Evolutionary conservation across 2,329 filamentous ascomycete genomes (phyloP), one percentile per base, ranked within the genome.

Genomic region (Colletotrichum euphorbiae): DNA sequence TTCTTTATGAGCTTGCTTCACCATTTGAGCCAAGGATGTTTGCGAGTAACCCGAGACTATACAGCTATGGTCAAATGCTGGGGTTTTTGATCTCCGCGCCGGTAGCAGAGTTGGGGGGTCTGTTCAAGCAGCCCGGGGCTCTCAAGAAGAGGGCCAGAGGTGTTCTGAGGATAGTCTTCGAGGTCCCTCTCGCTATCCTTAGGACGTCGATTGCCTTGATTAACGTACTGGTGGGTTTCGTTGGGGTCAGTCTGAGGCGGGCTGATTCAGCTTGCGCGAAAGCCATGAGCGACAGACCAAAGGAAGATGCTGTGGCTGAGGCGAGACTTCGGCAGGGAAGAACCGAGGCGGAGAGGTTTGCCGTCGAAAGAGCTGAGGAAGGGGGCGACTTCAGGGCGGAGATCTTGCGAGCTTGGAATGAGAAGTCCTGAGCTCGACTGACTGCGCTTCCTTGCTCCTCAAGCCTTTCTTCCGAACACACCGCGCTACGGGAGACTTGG

Each of bases 11-110:
- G 28, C 59, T 69, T 40, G 68, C 15, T 17, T 63, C 62, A 3
- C 59, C 64, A 8, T 42, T 55, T 28, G 28, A 63, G 43, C 64
- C 64, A 1, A 70, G 51, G 59, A 58, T 70, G 12, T 70, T 56
- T 21, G 68, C 58, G 12, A 69, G 52, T 31, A 70, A 70, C 36
- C 64, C 59, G 28, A 59, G 64, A 4, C 24, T 68, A 13, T 70
- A 69, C 28, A 45, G 19, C 5, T 64, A 64, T 21, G 17, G 38
- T 1, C 64, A 55, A 21, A 70, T 69, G 68, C 42, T 70, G 28
- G 12, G n/a, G 13, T 64, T 70, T 31, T 55, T 70, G 31, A n/a
- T 56, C 11, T 21, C 24, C 3, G 51, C 33, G 6, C 68, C 58
- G 4, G 6, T 56, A 6, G 43, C 55, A n/a, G 68, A 70, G 55